Percentiles rank a stretch among this genome's conserved stretches.
Evolutionary conservation across 192 early-diverging fungal genomes (phyloP).

Genomic region (Lunasporangiospora selenospora): DNA sequence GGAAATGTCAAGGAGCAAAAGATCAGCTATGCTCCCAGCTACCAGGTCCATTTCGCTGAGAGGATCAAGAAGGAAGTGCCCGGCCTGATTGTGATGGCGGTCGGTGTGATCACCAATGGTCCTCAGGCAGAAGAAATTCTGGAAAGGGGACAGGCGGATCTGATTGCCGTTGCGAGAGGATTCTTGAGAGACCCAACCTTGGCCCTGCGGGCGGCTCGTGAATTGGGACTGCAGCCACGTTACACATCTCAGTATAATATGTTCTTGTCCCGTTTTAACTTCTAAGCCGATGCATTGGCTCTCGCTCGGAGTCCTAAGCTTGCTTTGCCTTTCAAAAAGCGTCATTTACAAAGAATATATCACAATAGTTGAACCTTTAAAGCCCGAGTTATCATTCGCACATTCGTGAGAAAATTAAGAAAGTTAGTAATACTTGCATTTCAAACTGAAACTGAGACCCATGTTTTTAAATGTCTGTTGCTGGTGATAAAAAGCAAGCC

Average conservation of each 20-base stretch:
- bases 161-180: slow-evolving; percentile 75
- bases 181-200: slow-evolving; percentile 76
- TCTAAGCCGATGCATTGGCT: too few species aligned
- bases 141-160: slow-evolving; percentile 68
- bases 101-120: slow-evolving; percentile 76
- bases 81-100: slow-evolving; percentile 66
- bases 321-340: too few species aligned
- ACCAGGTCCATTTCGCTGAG: slow-evolving; percentile 80
- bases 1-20: slow-evolving; percentile 69
- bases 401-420: too few species aligned
- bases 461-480: too few species aligned
- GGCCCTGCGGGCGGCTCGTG: slow-evolving; percentile 66
- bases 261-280: too few species aligned
- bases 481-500: too few species aligned
- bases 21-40: slow-evolving; percentile 55
- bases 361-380: too few species aligned
- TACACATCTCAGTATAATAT: slow-evolving; percentile 77
- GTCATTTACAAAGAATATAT: too few species aligned
- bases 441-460: too few species aligned
- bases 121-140: slow-evolving; percentile 78
- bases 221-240: slow-evolving; percentile 68
- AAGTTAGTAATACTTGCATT: too few species aligned
- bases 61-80: slow-evolving; percentile 64
- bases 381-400: too few species aligned
- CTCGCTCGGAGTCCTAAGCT: too few species aligned